These are phyloP conservation scores for Apophysomyces variabilis DNA, from an alignment of 371 early-diverging fungal species.

Conservation along the genomic window DNA sequence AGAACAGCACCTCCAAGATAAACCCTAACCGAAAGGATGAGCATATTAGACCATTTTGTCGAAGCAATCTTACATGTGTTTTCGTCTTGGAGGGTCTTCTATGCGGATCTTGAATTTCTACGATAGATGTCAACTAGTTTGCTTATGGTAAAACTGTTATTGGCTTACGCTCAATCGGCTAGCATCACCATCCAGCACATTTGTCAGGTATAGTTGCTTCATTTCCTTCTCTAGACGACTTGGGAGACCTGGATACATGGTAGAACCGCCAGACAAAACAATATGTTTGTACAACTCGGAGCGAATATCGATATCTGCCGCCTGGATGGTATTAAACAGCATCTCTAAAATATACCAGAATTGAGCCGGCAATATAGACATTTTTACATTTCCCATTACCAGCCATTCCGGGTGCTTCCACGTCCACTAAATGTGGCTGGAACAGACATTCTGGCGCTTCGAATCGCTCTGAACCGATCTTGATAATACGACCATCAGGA, in stretches of 20 bases:
- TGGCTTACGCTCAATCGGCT: conserved; percentile 77
- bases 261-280: conserved; percentile 96
- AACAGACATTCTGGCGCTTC: conserved; percentile 98
- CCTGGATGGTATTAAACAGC: conserved; percentile 89
- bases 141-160: not conserved
- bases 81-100: conserved; percentile 97
- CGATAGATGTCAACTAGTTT: not conserved
- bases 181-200: conserved; percentile 85
- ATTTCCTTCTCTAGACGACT: conserved; percentile 96
- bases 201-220: conserved; percentile 92
- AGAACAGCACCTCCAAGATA: conserved; percentile 98
- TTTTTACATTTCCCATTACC: conserved; percentile 51
- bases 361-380: not conserved
- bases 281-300: conserved; percentile 95
- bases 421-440: conserved; percentile 96
- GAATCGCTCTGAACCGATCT: conserved; percentile 96
- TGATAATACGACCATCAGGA: conserved; percentile 98
- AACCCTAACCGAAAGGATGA: conserved; percentile 56
- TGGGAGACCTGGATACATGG: conserved; percentile 98
- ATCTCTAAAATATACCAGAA: conserved; percentile 63
- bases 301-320: conserved; percentile 93
- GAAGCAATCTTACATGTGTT: conserved; percentile 73
- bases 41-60: not conserved
- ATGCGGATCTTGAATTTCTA: conserved; percentile 97
- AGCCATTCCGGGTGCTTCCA: conserved; percentile 93